Evolutionary conservation across 2,329 filamentous ascomycete species (phyloP).

Genomic region (Ophiobolus disseminans): DNA sequence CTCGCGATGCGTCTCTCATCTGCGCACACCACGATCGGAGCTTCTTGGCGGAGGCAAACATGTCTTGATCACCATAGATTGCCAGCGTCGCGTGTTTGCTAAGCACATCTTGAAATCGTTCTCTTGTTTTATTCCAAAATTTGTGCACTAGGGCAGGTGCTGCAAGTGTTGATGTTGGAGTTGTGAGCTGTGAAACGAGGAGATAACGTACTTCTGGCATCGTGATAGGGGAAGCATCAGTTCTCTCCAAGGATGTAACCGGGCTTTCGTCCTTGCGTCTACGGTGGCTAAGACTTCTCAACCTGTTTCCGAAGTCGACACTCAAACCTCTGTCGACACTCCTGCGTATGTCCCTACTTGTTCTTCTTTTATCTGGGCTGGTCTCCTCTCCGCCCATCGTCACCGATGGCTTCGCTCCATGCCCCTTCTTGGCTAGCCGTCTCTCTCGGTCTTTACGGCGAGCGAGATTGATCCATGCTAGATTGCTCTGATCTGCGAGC

Average conservation of each 20-base stretch:
- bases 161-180: slow-evolving; percentile 50
- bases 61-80: slow-evolving; percentile 77
- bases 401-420: slow-evolving; percentile 35
- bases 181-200: slow-evolving; percentile 56
- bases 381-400: slow-evolving; percentile 58
- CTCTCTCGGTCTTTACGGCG: slow-evolving; percentile 28
- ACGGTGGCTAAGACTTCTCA: slow-evolving; percentile 40
- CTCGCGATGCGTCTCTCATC: slow-evolving; percentile 50
- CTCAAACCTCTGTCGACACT: slow-evolving; percentile 42
- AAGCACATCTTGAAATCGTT: slow-evolving; percentile 22
- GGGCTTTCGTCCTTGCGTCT: slow-evolving; percentile 17
- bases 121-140: slow-evolving; percentile 33
- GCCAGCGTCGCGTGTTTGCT: slow-evolving; percentile 62
- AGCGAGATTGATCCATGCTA: slow-evolving; percentile 47
- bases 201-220: slow-evolving; percentile 48
- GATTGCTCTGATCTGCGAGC: slow-evolving; percentile 69
- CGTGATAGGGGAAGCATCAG: slow-evolving; percentile 6
- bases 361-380: slow-evolving; percentile 46
- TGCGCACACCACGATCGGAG: slow-evolving; percentile 70
- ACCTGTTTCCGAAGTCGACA: slow-evolving; percentile 41
- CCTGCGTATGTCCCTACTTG: slow-evolving; percentile 50
- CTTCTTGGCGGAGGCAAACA: slow-evolving; percentile 72
- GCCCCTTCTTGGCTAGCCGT: slow-evolving; percentile 34
- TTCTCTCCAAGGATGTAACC: slow-evolving; percentile 10
- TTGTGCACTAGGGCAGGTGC: slow-evolving; percentile 40